Percentiles rank a stretch among this genome's conserved stretches.
phyloP scores from a whole-genome alignment of 1,139 yeast genomes.

The Magnusiomyces sp. region DNA sequence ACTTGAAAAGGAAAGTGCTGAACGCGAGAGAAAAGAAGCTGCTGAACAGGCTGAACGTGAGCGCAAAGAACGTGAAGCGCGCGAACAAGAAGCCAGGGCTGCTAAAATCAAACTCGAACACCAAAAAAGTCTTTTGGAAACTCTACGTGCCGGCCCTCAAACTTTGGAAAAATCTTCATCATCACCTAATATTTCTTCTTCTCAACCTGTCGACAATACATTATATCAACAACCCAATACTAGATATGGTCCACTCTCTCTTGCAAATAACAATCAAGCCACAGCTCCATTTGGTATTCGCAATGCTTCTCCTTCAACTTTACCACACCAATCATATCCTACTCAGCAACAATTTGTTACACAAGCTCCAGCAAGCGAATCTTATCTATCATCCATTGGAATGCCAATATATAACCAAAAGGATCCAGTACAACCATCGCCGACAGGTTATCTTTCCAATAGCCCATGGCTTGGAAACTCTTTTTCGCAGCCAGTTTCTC shows the following conservation, averaged over 20 bases:
- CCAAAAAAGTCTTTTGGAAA: slow-evolving; percentile 18
- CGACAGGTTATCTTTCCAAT: too few species aligned
- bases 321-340: too few species aligned
- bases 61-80: background rate
- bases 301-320: too few species aligned
- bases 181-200: slow-evolving; percentile 6
- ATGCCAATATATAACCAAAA: too few species aligned
- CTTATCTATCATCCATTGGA: too few species aligned
- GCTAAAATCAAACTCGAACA: slow-evolving; percentile 15
- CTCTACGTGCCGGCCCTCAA: slow-evolving; percentile 10
- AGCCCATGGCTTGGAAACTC: too few species aligned
- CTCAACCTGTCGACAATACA: slow-evolving; percentile 5
- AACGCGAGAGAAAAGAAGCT: slow-evolving; percentile 7
- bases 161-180: slow-evolving; percentile 4
- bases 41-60: slow-evolving; percentile 8
- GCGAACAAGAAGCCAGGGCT: slow-evolving; percentile 5
- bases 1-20: slow-evolving; percentile 11
- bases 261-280: too few species aligned
- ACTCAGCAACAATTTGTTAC: too few species aligned
- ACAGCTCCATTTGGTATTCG: too few species aligned
- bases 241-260: background rate
- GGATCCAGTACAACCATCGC: too few species aligned
- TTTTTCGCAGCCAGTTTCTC: too few species aligned
- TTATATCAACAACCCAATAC: background rate
- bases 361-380: too few species aligned